phyloP scores from a whole-genome alignment of 1,139 yeast genomes.

The Pichia sp. region DNA sequence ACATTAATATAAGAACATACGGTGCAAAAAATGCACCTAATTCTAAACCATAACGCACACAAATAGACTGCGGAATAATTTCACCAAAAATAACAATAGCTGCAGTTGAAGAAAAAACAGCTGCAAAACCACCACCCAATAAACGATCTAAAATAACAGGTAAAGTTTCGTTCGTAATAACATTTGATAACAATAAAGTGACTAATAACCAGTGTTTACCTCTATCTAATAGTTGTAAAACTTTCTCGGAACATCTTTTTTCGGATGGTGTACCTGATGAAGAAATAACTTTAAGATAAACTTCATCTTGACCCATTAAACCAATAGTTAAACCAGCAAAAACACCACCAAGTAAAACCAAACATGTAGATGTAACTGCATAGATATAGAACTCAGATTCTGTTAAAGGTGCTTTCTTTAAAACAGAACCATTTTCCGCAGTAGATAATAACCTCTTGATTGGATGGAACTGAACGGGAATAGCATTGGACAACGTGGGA shows the following conservation, averaged over 20 bases:
- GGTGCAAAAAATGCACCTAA: slow-evolving; percentile 91
- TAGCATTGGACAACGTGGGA: slow-evolving; percentile 12
- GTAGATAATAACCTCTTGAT: slow-evolving; percentile 4
- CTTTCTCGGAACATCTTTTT: slow-evolving; percentile 65
- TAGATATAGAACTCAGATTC: slow-evolving; percentile 44
- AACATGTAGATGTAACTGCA: slow-evolving; percentile 50
- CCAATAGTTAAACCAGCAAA: slow-evolving; percentile 95
- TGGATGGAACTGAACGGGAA: slow-evolving; percentile 13
- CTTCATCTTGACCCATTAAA: slow-evolving; percentile 97
- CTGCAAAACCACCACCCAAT: slow-evolving; percentile 97
- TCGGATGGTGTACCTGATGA: slow-evolving; percentile 54
- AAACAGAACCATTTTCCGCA: slow-evolving; percentile 1
- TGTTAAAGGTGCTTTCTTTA: slow-evolving; percentile 19
- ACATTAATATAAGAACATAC: slow-evolving; percentile 79
- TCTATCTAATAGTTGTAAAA: slow-evolving; percentile 60
- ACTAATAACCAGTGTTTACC: slow-evolving; percentile 99
- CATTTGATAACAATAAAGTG: slow-evolving; percentile 77
- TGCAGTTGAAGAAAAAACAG: slow-evolving; percentile 87
- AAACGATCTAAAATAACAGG: slow-evolving; percentile 91
- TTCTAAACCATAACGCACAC: slow-evolving; percentile 87
- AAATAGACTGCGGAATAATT: slow-evolving; percentile 88
- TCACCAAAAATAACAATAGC: slow-evolving; percentile 94
- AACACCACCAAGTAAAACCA: slow-evolving; percentile 87
- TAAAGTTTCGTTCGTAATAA: slow-evolving; percentile 89
- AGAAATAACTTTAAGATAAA: slow-evolving; percentile 68